Base-by-base conservation (phyloP, 108 stramenopile species). In the Discostella stelligeroides region DNA sequence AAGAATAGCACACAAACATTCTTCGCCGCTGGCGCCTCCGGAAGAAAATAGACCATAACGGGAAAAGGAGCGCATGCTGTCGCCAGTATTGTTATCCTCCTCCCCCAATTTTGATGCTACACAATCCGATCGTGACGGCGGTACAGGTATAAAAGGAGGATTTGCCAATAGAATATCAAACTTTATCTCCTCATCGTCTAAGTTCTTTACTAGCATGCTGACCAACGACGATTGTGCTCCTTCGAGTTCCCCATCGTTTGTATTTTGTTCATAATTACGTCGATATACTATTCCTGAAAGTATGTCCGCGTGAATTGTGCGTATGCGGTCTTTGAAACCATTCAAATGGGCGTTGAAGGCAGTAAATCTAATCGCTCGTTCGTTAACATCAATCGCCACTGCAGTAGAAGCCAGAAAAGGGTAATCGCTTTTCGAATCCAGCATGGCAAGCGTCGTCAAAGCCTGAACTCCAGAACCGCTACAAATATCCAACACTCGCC, bases 131-230 rank as follows among this genome's bases (percentile, higher is more conserved):
- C 49, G 12, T 29, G 66, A 4, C 21, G 86, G 85, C 8, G 95
- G 95, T 10, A 89, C 87, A 11, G 95, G 95, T 15, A 96, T 85
- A 69, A 96, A 96, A 21, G 95, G 95, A 30, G 95, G 95, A 82
- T 96, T 96, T 9, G 92, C 85, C 7, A 94, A 60, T 14, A 96
- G 63, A 12, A 88, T 30, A 67, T 87, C 86, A 46, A 83, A 82
- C 41, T 55, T 73, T 68, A 21, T 17, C 13, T 71, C 53, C 27
- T 66, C 34, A 14, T 34, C 37, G 55, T 56, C 30, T 17, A 13
- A 17, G 1, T 56, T 45, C 47, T 40, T 15, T 53, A 27, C 23
- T 27, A 34, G 6, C 34, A 34, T 6, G 34, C 5, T 34, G 34
- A 34, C 34, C 0, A 6, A 5, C 6, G 51, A 53, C 7, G 51